A percentile compares a stretch with the other conserved stretches of the same genome.
Evolutionary conservation across 2,329 filamentous ascomycete species (phyloP).

Genomic region (Ascocoryne sarcoides): DNA sequence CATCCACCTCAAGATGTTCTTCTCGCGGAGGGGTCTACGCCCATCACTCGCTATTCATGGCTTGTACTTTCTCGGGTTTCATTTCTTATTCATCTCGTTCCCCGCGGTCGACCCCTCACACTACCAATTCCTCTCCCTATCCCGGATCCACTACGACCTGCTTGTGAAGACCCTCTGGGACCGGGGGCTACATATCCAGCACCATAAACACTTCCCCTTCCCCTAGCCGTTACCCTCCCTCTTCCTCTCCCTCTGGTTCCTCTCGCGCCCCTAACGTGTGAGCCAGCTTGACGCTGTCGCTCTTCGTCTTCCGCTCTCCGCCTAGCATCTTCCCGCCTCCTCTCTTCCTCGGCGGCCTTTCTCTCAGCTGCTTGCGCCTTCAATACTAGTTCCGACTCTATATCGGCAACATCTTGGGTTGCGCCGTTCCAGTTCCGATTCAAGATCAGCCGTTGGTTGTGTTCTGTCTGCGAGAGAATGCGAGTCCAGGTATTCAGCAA

Average conservation of each 20-base stretch:
- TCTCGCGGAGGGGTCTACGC: background rate
- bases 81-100: constrained; percentile 28
- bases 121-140: constrained; percentile 39
- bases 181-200: constrained; percentile 17
- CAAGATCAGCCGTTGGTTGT: constrained; percentile 87
- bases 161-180: constrained; percentile 22
- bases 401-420: constrained; percentile 74
- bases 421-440: constrained; percentile 87
- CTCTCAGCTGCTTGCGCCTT: constrained; percentile 72
- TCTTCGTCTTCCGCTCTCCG: constrained; percentile 53
- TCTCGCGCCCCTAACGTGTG: constrained; percentile 28
- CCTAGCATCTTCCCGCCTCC: constrained; percentile 62
- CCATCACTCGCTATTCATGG: background rate
- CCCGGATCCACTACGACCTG: constrained; percentile 32
- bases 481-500: constrained; percentile 93
- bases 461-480: constrained; percentile 93
- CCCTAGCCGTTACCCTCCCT: constrained; percentile 16
- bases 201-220: constrained; percentile 10
- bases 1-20: background rate
- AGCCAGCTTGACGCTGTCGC: constrained; percentile 35
- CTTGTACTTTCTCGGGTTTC: background rate
- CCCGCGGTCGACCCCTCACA: constrained; percentile 46
- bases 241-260: constrained; percentile 23
- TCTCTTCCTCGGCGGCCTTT: constrained; percentile 68
- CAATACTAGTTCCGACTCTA: constrained; percentile 69